These are phyloP conservation scores for Gossypium arboreum DNA, from an alignment of 345 rosid species.

Conservation along the genomic window DNA sequence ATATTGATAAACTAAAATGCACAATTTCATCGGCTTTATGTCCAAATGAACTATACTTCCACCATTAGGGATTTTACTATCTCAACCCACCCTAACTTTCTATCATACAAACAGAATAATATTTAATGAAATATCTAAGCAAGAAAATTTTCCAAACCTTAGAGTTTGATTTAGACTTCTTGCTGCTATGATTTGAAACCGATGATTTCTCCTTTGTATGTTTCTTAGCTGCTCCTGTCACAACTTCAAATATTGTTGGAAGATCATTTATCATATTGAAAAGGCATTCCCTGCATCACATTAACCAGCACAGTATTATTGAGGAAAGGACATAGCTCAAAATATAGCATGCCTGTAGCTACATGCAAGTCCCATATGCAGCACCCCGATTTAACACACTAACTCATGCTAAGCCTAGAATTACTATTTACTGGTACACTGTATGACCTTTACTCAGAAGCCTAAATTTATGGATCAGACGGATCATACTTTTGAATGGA, in stretches of 20 bases:
- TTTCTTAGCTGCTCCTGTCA: slow-evolving; percentile 60
- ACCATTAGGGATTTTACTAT: neutral
- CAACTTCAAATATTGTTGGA: slow-evolving; percentile 82
- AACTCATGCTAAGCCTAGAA: neutral
- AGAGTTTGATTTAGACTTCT: slow-evolving; percentile 67
- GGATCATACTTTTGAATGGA: neutral
- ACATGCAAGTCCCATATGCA: neutral
- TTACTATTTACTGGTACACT: neutral
- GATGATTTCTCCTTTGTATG: slow-evolving; percentile 59
- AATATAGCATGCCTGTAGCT: neutral
- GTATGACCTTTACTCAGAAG: neutral
- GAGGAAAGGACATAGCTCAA: neutral
- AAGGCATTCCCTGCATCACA: slow-evolving; percentile 66
- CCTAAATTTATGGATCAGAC: neutral
- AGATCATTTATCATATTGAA: slow-evolving; percentile 83
- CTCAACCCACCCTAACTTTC: neutral
- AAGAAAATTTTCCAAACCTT: slow-evolving; percentile 35
- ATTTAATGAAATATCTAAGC: neutral
- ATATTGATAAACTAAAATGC: neutral
- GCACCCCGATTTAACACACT: neutral
- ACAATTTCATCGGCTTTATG: slow-evolving; percentile 1
- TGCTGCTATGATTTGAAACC: slow-evolving; percentile 62
- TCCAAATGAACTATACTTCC: slow-evolving; percentile 7
- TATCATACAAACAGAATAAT: neutral
- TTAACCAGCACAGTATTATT: slow-evolving; percentile 8